Evolutionary conservation across 1,139 yeast species (phyloP).

Genomic region (Debaryomyces subglobosus): DNA sequence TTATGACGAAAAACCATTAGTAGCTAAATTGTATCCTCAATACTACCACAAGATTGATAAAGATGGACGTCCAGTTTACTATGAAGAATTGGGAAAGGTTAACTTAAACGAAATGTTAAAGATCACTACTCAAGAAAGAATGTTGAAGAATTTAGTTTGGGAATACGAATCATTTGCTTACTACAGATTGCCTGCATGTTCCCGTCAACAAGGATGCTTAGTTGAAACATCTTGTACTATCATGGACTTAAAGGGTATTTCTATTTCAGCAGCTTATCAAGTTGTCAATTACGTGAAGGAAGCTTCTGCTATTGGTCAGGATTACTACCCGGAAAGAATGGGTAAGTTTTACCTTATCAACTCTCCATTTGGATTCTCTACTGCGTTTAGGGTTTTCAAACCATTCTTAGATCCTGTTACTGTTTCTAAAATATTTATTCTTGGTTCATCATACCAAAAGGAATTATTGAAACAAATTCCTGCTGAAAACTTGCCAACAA

Average conservation of each 20-base stretch:
- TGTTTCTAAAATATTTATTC: constrained; percentile 90
- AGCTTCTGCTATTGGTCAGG: constrained; percentile 93
- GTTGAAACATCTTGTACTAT: constrained; percentile 97
- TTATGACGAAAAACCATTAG: constrained; percentile 86
- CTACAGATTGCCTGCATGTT: constrained; percentile 90
- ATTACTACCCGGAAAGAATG: constrained; percentile 99
- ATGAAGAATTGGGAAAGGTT: constrained; percentile 91
- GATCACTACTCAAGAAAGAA: constrained; percentile 92
- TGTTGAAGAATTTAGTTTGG: constrained; percentile 95
- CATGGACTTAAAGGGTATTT: constrained; percentile 92
- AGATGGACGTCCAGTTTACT: constrained; percentile 95
- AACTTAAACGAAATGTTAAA: constrained; percentile 89
- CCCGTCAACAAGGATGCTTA: constrained; percentile 75
- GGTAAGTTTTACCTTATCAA: constrained; percentile 95
- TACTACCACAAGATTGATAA: constrained; percentile 96
- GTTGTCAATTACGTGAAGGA: constrained; percentile 88
- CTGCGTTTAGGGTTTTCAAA: constrained; percentile 88
- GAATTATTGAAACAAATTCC: constrained; percentile 93
- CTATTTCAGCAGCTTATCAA: constrained; percentile 78
- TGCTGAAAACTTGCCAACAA: constrained; percentile 84
- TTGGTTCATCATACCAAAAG: constrained; percentile 76
- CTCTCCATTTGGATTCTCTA: constrained; percentile 96
- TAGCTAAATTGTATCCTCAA: constrained; percentile 91
- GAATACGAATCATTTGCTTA: constrained; percentile 90
- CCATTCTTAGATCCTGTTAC: constrained; percentile 97